Conservation (phyloP, 371 early-diverging fungal species). For the Rhizopus delemar region DNA sequence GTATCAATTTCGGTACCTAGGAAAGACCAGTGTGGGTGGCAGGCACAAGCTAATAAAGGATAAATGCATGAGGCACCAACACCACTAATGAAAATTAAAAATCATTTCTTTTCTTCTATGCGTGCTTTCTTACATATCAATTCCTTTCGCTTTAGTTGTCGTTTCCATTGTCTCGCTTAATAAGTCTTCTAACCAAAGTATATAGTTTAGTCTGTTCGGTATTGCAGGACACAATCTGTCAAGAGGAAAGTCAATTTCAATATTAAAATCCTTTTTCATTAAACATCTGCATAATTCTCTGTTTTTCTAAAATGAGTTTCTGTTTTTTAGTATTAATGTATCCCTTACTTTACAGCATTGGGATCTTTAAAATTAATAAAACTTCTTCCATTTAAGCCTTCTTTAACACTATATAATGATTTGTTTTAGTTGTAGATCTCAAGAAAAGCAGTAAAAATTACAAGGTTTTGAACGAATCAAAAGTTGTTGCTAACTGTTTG, state of each 20-base stretch:
- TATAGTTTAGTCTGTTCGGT: constrained; percentile 67
- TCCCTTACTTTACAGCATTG: constrained; percentile 36
- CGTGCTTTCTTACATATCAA: constrained; percentile 61
- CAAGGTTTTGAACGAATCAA: constrained; percentile 18
- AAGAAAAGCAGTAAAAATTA: not conserved
- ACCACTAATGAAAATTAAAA: constrained; percentile 45
- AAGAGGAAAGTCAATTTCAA: constrained; percentile 62
- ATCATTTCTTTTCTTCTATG: not conserved
- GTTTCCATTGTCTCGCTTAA: constrained; percentile 33
- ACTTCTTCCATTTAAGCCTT: constrained; percentile 11
- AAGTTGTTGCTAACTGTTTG: constrained; percentile 30
- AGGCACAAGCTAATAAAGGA: constrained; percentile 64
- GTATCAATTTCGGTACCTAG: constrained; percentile 64
- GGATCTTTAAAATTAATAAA: constrained; percentile 48
- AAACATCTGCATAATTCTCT: constrained; percentile 58
- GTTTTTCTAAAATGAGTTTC: not conserved
- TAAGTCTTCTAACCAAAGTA: constrained; percentile 65
- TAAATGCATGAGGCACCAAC: constrained; percentile 79
- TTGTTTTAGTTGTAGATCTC: not conserved
- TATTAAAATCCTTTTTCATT: constrained; percentile 57
- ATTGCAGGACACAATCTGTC: constrained; percentile 69
- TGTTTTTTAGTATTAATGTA: not conserved
- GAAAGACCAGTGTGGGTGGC: constrained; percentile 53
- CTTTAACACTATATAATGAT: constrained; percentile 22
- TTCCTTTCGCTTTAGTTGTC: constrained; percentile 35